phyloP scores from a whole-genome alignment of 768 basidiomycete genomes.

The Trametes maxima region DNA sequence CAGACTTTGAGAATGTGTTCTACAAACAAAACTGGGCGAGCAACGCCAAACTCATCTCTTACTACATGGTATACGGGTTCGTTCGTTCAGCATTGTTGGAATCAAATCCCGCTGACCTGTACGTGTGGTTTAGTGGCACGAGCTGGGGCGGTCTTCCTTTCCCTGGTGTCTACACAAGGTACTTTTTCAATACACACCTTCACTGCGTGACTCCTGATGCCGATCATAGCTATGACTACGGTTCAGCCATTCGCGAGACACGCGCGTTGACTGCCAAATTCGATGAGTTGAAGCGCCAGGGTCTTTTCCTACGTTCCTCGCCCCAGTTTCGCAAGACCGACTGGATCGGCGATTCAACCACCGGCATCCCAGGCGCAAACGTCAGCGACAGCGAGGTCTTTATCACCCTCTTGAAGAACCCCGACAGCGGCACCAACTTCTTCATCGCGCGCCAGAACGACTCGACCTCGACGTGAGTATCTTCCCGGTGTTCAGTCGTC shows the following conservation, averaged over 20 bases:
- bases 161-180: conserved; percentile 67
- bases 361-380: conserved; percentile 42
- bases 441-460: conserved; percentile 69
- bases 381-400: conserved; percentile 52
- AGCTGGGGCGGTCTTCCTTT: conserved; percentile 84
- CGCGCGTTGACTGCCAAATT: conserved; percentile 69
- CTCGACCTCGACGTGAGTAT: conserved; percentile 67
- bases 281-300: conserved; percentile 77
- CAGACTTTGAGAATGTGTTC: conserved; percentile 79
- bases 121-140: conserved; percentile 66
- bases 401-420: conserved; percentile 69
- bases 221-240: conserved; percentile 76
- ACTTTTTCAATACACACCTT: not conserved
- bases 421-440: conserved; percentile 66
- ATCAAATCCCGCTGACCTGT: no score
- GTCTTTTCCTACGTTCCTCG: conserved; percentile 78
- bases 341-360: conserved; percentile 64
- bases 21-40: conserved; percentile 77
- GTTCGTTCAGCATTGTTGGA: not conserved
- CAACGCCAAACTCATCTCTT: conserved; percentile 81
- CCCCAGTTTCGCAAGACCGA: conserved; percentile 82
- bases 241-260: conserved; percentile 68
- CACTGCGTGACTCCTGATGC: conserved; percentile 12
- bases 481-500: not conserved
- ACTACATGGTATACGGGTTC: conserved; percentile 85